Percentiles rank a stretch among this genome's conserved stretches.
These are phyloP conservation scores for Candida anutae DNA, from an alignment of 1,139 yeast genomes.

Conservation along the genomic window DNA sequence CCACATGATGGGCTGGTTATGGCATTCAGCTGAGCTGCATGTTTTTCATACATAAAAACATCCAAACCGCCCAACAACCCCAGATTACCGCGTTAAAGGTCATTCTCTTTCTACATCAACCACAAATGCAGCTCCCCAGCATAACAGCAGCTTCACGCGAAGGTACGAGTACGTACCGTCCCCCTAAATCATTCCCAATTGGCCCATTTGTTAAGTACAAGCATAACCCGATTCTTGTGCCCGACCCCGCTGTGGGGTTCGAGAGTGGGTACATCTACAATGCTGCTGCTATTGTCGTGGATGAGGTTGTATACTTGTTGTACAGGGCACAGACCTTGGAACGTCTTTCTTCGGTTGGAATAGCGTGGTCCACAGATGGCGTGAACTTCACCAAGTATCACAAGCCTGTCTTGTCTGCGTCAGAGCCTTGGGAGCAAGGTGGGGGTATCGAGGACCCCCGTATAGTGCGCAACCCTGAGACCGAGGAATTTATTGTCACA, in stretches of 20 bases:
- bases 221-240: conserved; percentile 32
- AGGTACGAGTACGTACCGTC: conserved; percentile 26
- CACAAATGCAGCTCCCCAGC: conserved; percentile 25
- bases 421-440: conserved; percentile 34
- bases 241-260: conserved; percentile 32
- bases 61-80: no score
- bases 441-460: conserved; percentile 44
- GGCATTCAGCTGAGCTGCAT: no score
- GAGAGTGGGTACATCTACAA: conserved; percentile 37
- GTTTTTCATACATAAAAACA: no score
- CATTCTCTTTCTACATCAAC: no score
- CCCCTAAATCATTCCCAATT: conserved; percentile 34
- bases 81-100: no score
- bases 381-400: conserved; percentile 23
- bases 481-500: conserved; percentile 31
- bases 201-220: conserved; percentile 34
- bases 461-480: conserved; percentile 30
- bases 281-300: conserved; percentile 39
- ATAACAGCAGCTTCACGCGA: conserved; percentile 19
- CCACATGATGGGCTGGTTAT: no score
- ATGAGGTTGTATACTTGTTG: conserved; percentile 28
- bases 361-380: conserved; percentile 39
- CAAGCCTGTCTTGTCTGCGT: conserved; percentile 28
- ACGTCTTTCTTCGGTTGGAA: conserved; percentile 28
- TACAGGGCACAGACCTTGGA: conserved; percentile 35